These are phyloP conservation scores for Salix udensis DNA, from an alignment of 345 rosid genomes.

Conservation along the genomic window DNA sequence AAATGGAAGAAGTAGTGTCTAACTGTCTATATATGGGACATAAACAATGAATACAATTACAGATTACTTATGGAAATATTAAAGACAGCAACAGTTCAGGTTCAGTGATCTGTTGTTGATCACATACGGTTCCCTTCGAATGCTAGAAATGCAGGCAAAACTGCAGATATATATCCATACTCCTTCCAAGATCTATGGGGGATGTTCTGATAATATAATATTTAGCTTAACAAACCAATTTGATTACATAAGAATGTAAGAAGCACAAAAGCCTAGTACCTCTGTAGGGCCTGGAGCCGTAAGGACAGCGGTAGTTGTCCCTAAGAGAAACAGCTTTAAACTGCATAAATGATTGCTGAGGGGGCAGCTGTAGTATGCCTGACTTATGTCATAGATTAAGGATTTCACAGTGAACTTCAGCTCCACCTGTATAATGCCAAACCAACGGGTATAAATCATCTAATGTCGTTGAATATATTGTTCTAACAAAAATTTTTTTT, in stretches of 20 bases:
- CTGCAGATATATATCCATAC: background rate
- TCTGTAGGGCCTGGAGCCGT: slow-evolving; percentile 37
- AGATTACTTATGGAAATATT: background rate
- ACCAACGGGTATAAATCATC: background rate
- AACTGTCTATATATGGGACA: background rate
- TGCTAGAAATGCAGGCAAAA: background rate
- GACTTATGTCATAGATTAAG: slow-evolving; percentile 35
- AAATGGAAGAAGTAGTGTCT: background rate
- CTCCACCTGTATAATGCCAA: slow-evolving; percentile 38
- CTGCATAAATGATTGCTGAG: slow-evolving; percentile 27
- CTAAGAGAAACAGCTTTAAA: slow-evolving; percentile 29
- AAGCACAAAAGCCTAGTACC: slow-evolving; percentile 27
- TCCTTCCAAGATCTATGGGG: background rate
- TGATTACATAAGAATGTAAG: too few relatives aligned
- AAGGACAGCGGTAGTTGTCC: slow-evolving; percentile 37
- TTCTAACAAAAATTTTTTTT: too few relatives aligned
- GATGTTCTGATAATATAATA: background rate
- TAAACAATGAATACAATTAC: background rate
- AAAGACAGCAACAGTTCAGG: background rate
- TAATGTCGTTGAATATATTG: background rate
- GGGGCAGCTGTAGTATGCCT: slow-evolving; percentile 46
- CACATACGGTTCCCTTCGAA: background rate
- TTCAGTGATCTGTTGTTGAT: background rate
- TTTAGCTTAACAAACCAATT: background rate
- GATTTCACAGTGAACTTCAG: slow-evolving; percentile 39